Evolutionary conservation across 345 rosid genomes (phyloP).

Genomic region (Salix dunnii): DNA sequence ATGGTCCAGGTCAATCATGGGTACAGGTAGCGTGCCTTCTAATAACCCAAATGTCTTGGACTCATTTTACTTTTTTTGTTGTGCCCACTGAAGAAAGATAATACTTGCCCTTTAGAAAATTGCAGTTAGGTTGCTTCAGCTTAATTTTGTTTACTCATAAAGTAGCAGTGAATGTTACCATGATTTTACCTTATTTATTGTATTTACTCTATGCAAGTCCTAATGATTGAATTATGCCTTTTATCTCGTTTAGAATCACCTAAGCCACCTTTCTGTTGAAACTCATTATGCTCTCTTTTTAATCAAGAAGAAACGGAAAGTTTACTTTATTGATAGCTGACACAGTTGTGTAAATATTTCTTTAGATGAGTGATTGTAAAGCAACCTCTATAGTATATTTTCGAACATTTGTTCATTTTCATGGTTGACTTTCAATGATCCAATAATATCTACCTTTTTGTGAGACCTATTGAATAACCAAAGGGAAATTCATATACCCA

Average conservation of each 20-base stretch:
- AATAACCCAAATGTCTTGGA: neutral
- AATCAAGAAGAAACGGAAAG: neutral
- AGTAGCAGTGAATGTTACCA: neutral
- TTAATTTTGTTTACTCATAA: neutral
- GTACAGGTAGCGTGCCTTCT: neutral
- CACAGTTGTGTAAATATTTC: neutral
- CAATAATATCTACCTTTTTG: too few species aligned
- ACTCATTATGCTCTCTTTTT: neutral
- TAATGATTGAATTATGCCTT: neutral
- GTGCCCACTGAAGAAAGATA: neutral
- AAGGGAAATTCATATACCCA: too few species aligned
- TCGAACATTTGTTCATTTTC: neutral
- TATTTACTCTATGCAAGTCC: neutral
- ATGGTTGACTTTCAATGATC: neutral
- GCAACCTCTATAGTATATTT: neutral
- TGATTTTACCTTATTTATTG: neutral
- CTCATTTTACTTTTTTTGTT: too few species aligned
- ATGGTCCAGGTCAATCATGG: neutral
- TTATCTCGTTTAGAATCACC: neutral
- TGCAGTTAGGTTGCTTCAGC: neutral
- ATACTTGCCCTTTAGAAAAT: neutral
- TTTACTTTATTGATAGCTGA: neutral
- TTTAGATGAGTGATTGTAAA: neutral
- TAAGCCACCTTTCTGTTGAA: neutral
- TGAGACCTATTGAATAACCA: too few species aligned